phyloP scores from a whole-genome alignment of 306 rosid genomes.

The Cicer yamashitae region DNA sequence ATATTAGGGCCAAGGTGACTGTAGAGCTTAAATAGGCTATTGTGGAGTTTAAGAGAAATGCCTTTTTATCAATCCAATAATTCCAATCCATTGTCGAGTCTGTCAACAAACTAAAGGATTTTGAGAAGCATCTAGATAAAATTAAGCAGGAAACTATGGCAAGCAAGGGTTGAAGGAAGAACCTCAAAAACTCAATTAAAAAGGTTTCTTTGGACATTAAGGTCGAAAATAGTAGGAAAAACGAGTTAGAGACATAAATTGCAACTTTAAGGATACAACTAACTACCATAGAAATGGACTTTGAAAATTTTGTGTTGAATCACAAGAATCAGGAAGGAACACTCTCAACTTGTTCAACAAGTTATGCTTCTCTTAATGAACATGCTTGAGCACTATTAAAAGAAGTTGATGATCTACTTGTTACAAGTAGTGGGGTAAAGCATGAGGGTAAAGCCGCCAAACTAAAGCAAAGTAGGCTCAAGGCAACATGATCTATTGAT shows the following conservation, averaged over 20 bases:
- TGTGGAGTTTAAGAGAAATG: constrained; percentile 9
- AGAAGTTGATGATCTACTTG: constrained; percentile 1
- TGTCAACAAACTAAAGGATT: too few species aligned
- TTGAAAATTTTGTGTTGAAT: constrained; percentile 6
- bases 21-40: neutral
- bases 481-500: neutral
- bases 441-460: neutral
- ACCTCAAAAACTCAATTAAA: neutral
- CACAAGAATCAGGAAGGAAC: neutral
- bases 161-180: too few species aligned
- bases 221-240: neutral
- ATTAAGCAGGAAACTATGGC: too few species aligned
- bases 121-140: too few species aligned
- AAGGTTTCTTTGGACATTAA: neutral
- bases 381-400: neutral
- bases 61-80: neutral
- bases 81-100: neutral
- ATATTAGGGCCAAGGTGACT: neutral
- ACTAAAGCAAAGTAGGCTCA: neutral
- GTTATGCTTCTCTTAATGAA: neutral
- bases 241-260: constrained; percentile 26
- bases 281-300: constrained; percentile 6
- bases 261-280: constrained; percentile 1
- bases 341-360: neutral
- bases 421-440: neutral